These are phyloP conservation scores for Stipa capillata DNA, from an alignment of 176 grass and related monocot genomes.

Conservation along the genomic window DNA sequence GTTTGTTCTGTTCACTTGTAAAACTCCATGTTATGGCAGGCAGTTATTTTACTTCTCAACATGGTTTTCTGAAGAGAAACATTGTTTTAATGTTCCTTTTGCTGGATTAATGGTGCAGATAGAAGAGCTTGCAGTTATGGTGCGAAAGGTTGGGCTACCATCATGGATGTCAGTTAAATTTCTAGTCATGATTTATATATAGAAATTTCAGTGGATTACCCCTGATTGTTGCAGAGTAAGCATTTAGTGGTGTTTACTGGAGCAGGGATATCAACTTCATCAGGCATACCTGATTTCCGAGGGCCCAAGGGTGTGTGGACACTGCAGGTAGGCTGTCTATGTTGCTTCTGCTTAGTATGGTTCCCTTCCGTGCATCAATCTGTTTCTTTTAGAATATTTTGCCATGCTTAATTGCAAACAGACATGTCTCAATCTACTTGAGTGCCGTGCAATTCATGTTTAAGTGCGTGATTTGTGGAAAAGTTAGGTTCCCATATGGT, in stretches of 20 bases:
- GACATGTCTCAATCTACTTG: neutral
- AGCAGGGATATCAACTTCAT: constrained; percentile 96
- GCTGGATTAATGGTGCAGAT: constrained; percentile 50
- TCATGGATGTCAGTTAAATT: neutral
- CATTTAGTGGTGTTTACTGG: constrained; percentile 96
- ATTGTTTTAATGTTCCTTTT: constrained; percentile 4
- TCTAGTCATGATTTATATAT: constrained; percentile 9
- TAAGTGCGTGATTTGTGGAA: neutral
- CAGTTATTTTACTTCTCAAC: neutral
- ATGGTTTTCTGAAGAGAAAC: constrained; percentile 14
- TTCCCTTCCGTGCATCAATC: neutral
- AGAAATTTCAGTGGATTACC: neutral
- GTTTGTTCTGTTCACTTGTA: neutral
- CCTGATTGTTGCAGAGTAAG: constrained; percentile 77
- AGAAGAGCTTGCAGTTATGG: constrained; percentile 82
- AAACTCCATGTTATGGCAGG: constrained; percentile 2
- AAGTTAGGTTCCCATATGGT: neutral
- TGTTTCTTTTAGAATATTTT: neutral
- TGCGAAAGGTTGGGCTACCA: constrained; percentile 51
- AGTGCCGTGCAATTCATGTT: neutral
- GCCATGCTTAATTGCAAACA: neutral
- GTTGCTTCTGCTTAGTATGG: neutral
- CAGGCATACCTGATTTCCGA: constrained; percentile 96
- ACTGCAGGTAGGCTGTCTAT: constrained; percentile 62
- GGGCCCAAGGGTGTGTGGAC: constrained; percentile 97